Conservation (phyloP, 306 rosid genomes). For the Dryas drummondii region DNA sequence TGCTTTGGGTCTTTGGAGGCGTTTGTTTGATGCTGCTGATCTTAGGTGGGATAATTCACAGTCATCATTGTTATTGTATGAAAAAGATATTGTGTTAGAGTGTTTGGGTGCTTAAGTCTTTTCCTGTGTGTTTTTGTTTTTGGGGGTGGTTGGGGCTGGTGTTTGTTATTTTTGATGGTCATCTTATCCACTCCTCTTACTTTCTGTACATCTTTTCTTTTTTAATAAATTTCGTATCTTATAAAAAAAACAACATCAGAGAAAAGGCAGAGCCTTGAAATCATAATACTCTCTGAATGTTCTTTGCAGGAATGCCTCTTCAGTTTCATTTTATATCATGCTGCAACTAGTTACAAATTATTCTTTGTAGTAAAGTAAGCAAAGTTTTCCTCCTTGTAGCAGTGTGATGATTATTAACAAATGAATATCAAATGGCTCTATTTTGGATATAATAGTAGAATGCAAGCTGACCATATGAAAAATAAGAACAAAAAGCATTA, state of each 20-base stretch:
- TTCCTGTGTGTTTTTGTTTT: no score
- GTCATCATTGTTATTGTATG: no score
- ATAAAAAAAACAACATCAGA: constrained; percentile 14
- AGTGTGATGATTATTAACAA: not conserved
- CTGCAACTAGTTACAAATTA: not conserved
- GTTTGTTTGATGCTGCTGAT: no score
- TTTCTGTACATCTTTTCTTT: no score
- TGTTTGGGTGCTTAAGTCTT: no score
- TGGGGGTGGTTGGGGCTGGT: no score
- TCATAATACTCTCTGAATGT: not conserved
- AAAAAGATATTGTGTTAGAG: no score
- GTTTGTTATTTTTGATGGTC: no score
- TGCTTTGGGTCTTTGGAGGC: no score
- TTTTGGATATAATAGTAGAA: not conserved
- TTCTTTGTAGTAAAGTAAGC: not conserved
- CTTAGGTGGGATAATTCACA: no score
- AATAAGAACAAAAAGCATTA: not conserved
- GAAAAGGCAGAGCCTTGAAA: constrained; percentile 43
- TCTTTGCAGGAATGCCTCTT: not conserved
- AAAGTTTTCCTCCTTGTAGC: constrained; percentile 9
- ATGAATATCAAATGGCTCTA: not conserved
- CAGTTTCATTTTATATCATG: not conserved
- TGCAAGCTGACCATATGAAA: not conserved
- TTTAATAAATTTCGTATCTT: no score
- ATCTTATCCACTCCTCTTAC: no score